Conservation (phyloP, 441 rosid species). For the Gossypium gossypioides region DNA sequence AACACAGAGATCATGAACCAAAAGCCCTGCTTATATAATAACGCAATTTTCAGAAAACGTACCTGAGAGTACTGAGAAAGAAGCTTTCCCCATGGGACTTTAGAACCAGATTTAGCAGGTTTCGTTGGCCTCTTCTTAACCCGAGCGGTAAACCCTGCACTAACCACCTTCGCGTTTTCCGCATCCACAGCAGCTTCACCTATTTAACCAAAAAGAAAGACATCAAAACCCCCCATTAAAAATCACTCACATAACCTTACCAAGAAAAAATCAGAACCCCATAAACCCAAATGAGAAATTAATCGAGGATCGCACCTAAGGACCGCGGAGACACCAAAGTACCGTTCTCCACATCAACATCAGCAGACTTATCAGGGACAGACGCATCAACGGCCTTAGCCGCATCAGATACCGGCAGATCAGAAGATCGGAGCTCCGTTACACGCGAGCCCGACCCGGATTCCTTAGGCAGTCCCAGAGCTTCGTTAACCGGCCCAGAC, state of each 20-base stretch:
- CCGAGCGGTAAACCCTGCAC: constrained; percentile 19
- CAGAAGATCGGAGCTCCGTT: constrained; percentile 55
- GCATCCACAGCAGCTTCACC: constrained; percentile 40
- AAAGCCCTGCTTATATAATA: background rate
- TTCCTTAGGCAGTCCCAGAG: constrained; percentile 37
- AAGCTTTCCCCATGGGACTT: constrained; percentile 79
- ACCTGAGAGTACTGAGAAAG: constrained; percentile 85
- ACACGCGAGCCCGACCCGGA: constrained; percentile 46
- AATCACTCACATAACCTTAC: constrained; percentile 11
- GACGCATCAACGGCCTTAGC: constrained; percentile 36
- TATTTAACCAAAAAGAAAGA: constrained; percentile 15
- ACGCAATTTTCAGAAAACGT: constrained; percentile 5
- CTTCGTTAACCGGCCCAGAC: constrained; percentile 29
- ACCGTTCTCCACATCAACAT: constrained; percentile 32
- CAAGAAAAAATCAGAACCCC: background rate
- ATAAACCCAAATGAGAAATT: constrained; percentile 2
- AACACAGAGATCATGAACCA: constrained; percentile 1
- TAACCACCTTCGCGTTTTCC: constrained; percentile 42
- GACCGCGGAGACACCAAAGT: constrained; percentile 40
- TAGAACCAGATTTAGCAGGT: constrained; percentile 33
- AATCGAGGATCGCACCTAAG: constrained; percentile 42
- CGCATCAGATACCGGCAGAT: constrained; percentile 40
- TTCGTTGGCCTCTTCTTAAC: constrained; percentile 45
- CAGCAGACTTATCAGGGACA: constrained; percentile 41
- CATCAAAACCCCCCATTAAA: constrained; percentile 2